Evolutionary conservation across 2,329 filamentous ascomycete genomes (phyloP).

Genomic region (Monosporascus sp.): DNA sequence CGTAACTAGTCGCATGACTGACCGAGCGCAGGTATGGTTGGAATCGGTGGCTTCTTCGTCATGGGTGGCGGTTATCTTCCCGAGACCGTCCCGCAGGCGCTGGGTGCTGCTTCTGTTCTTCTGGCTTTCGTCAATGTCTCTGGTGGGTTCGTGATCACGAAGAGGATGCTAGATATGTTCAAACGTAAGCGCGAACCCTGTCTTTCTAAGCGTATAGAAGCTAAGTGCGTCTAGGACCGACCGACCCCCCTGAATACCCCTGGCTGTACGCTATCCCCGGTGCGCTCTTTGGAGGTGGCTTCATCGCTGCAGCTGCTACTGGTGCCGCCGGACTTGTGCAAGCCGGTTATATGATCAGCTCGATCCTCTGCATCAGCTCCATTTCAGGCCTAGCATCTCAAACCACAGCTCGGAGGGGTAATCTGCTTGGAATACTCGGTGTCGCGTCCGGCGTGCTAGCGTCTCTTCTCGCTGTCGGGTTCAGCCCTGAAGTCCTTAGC

Average conservation of each 20-base stretch:
- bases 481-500: slow-evolving; percentile 69
- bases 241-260: slow-evolving; percentile 81
- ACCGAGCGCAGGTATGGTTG: slow-evolving; percentile 62
- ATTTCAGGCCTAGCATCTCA: slow-evolving; percentile 79
- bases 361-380: slow-evolving; percentile 78
- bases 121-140: slow-evolving; percentile 85
- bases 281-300: slow-evolving; percentile 73
- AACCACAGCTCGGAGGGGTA: slow-evolving; percentile 76
- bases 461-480: slow-evolving; percentile 75
- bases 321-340: slow-evolving; percentile 81
- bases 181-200: slow-evolving; percentile 47
- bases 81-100: slow-evolving; percentile 69
- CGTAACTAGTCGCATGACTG: not conserved
- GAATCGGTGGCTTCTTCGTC: slow-evolving; percentile 81
- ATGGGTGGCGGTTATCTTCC: slow-evolving; percentile 78
- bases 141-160: slow-evolving; percentile 86
- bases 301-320: slow-evolving; percentile 71
- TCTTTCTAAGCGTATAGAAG: slow-evolving; percentile 11
- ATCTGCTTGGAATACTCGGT: slow-evolving; percentile 80
- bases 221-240: slow-evolving; percentile 50
- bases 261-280: slow-evolving; percentile 81
- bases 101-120: slow-evolving; percentile 75
- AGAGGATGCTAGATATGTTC: slow-evolving; percentile 92
- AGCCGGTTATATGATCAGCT: slow-evolving; percentile 81
- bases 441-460: slow-evolving; percentile 79